A percentile compares a stretch with the other conserved stretches of the same genome.
phyloP scores from a whole-genome alignment of 495 filamentous ascomycete genomes.

The Aspergillus kassunensis region DNA sequence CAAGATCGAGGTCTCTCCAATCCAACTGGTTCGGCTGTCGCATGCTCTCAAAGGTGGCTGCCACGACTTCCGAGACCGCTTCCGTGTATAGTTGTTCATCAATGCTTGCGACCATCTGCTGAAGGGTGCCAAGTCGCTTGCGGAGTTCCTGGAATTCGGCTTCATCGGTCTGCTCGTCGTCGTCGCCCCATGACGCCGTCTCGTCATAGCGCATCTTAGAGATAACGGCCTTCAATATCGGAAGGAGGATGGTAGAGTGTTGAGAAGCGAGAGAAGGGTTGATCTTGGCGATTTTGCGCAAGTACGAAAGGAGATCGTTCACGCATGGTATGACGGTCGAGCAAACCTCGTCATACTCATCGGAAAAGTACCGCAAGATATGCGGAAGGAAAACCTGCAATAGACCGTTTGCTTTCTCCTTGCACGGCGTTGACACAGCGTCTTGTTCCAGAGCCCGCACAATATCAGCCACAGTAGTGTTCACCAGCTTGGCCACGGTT shows the following conservation, averaged over 20 bases:
- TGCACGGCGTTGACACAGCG: conserved; percentile 48
- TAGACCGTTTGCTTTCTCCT: conserved; percentile 64
- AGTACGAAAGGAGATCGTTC: conserved; percentile 81
- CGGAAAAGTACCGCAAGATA: conserved; percentile 87
- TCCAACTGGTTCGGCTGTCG: conserved; percentile 69
- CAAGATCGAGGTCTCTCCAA: conserved; percentile 93
- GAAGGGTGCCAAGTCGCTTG: conserved; percentile 79
- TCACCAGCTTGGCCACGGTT: conserved; percentile 92
- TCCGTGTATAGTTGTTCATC: conserved; percentile 83
- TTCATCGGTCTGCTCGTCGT: conserved; percentile 93
- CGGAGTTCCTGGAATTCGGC: conserved; percentile 97
- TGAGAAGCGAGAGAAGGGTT: conserved; percentile 57
- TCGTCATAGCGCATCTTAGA: conserved; percentile 96
- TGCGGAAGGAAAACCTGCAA: conserved; percentile 78
- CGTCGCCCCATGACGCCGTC: conserved; percentile 87
- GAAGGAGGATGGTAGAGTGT: conserved; percentile 73
- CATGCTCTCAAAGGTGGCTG: conserved; percentile 72
- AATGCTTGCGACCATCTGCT: conserved; percentile 83
- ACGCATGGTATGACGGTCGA: conserved; percentile 89
- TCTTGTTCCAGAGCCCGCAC: conserved; percentile 69
- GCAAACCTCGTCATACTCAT: conserved; percentile 97
- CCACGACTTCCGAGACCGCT: conserved; percentile 77
- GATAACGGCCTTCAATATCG: conserved; percentile 86
- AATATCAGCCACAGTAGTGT: conserved; percentile 79
- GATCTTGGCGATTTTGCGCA: conserved; percentile 69